These are phyloP conservation scores for Globisporangium perplexum DNA, from an alignment of 352 stramenopile species.

Conservation along the genomic window DNA sequence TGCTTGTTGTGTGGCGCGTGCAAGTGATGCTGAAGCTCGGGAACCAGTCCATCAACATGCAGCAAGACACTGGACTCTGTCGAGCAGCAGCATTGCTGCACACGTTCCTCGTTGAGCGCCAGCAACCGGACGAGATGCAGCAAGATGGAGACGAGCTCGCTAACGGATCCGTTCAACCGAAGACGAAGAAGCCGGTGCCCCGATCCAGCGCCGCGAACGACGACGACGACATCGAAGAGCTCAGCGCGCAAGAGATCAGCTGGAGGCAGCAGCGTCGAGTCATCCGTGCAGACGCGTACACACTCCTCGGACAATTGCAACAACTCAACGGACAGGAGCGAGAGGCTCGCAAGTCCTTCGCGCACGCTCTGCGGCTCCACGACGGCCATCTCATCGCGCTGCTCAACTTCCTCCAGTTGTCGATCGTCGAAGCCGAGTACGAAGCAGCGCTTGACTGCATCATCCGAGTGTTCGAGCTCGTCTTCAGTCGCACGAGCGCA, in stretches of 20 bases:
- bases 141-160: slow-evolving; percentile 4
- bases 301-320: slow-evolving; percentile 24
- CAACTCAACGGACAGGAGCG: slow-evolving; percentile 28
- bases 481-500: slow-evolving; percentile 2
- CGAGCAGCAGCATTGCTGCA: slow-evolving; percentile 24
- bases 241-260: slow-evolving; percentile 3
- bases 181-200: neutral
- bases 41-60: neutral
- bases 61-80: neutral
- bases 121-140: slow-evolving; percentile 17
- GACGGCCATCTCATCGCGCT: slow-evolving; percentile 33
- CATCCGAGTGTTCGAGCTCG: slow-evolving; percentile 25
- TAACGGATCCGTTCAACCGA: neutral
- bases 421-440: slow-evolving; percentile 27
- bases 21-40: slow-evolving; percentile 23
- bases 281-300: slow-evolving; percentile 40
- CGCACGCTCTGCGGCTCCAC: slow-evolving; percentile 23
- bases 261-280: slow-evolving; percentile 26
- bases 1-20: slow-evolving; percentile 35
- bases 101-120: slow-evolving; percentile 31
- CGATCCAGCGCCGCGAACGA: neutral
- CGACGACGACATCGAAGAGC: slow-evolving; percentile 18
- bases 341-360: slow-evolving; percentile 22
- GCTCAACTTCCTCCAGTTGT: slow-evolving; percentile 43
- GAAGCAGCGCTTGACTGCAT: slow-evolving; percentile 30